A percentile compares a stretch with the other conserved stretches of the same genome.
These are phyloP conservation scores for Incumbomyces lentus DNA, from an alignment of 2,329 filamentous ascomycete genomes.

Conservation along the genomic window DNA sequence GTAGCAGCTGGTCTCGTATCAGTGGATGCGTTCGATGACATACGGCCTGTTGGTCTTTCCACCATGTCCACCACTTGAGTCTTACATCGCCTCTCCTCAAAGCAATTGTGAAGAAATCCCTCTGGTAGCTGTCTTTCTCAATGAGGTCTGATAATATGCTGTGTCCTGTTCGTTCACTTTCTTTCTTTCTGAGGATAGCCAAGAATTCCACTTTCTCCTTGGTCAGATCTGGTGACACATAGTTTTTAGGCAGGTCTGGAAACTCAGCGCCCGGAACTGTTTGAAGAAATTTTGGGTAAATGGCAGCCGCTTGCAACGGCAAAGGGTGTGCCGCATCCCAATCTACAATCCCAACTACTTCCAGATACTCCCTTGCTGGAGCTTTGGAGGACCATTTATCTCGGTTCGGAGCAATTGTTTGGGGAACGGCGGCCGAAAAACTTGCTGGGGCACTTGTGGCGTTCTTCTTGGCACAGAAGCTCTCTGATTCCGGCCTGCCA, in stretches of 20 bases:
- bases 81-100: background rate
- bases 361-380: background rate
- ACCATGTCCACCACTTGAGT: background rate
- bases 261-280: slow-evolving; percentile 2
- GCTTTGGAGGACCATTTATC: too few relatives aligned
- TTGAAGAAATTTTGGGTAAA: slow-evolving; percentile 1
- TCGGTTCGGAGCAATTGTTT: too few relatives aligned
- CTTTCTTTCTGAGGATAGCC: background rate
- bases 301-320: background rate
- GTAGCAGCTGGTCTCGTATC: background rate
- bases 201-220: background rate
- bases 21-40: background rate
- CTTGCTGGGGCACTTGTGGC: too few relatives aligned
- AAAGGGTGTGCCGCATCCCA: slow-evolving; percentile 2
- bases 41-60: background rate
- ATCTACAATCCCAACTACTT: background rate
- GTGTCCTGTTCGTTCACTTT: background rate
- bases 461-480: too few relatives aligned
- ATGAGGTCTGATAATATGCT: background rate
- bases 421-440: too few relatives aligned
- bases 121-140: background rate
- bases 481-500: background rate
- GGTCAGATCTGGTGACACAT: background rate
- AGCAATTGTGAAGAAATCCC: background rate
- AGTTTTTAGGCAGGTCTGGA: background rate